Evolutionary conservation across 768 basidiomycete genomes (phyloP), one percentile per base, ranked within the genome.

Genomic region (Grammothele lineata): DNA sequence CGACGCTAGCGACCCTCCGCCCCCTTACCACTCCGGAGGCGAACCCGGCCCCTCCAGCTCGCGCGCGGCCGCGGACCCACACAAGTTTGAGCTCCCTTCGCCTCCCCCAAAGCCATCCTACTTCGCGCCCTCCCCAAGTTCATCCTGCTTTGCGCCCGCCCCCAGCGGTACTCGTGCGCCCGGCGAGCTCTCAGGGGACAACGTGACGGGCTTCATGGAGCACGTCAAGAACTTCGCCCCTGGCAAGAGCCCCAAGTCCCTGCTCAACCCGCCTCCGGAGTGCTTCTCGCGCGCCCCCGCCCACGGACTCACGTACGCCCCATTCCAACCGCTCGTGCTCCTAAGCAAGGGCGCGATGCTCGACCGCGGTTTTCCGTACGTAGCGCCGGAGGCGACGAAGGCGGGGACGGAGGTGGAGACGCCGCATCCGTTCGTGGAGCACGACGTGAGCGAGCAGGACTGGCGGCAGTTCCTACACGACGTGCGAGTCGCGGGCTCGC

Each of bases 371-470:
- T 80, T 80, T 57, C 71, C 74, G 0, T 57, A 58, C 21, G 36
- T 68, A 14, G 65, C 71, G 0, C 78, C 78, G 3, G 70, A 71
- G 1, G 6, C 8, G 15, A 6, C 15, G 8, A 17, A 7, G 15
- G 18, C 6, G 15, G n/a, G 9, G 15, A n/a, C 17, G 15, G n/a
- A n/a, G n/a, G 27, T 7, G 27, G 27, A 7, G 27, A n/a, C 17
- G 35, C 67, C 67, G 2, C 78, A 80, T 56, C 76, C 77, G 11
- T 80, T 80, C 51, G 55, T 59, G 11, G 62, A 68, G 21, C 72
- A 75, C 59, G 77, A 80, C 53, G 59, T 80, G 4, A 53, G 49
- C 0, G 70, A 78, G 56, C 60, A 57, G 6, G 78, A 80, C 57
- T 80, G 78, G 78, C 56, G 27, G 36, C 39, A 33, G 34, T 50